Evolutionary conservation across 768 basidiomycete genomes (phyloP), one percentile per base, ranked within the genome.

Genomic region (Auricularia cornea): DNA sequence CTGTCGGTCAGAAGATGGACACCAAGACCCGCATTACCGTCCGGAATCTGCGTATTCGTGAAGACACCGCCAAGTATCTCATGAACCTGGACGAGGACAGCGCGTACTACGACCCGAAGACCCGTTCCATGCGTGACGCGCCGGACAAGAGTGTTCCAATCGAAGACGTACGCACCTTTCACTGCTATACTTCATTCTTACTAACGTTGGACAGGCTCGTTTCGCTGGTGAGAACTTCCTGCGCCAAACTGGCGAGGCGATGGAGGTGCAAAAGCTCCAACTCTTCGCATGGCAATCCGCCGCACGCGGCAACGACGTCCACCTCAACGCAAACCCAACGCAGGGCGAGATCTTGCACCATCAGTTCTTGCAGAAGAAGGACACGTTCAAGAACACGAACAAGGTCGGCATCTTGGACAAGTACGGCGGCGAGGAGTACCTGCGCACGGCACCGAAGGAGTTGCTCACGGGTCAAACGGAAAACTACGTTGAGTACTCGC

Each of bases 91-190:
- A 98, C 74, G 89, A 90, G 1, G 88, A 92, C 0, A 94, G 91
- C 69, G 97, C 97, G 10, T 98, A 98, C 78, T 99, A 99, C 72
- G 97, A 99, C 72, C 97, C 97, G 57, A 99, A 99, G 79, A 98
- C 97, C 14, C 88, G 97, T 71, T 98, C 96, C 6, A 99, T 99
- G 97, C 89, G 97, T 76, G 97, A 99, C 70, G 95, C 96, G 48
- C 97, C 96, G 0, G 65, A 87, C 16, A 85, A 84, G 72, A 83
- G 85, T 68, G 78, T 91, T 29, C 80, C 86, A 5, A 77, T 91
- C n/a, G 94, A 96, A 75, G 96, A 98, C 70, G 94, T 95, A 23
- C 20, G 44, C 20, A 18, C 20, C 20, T 20, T 3, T 31, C 63
- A 20, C 18, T 20, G 33, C 18, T 28, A 6, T 12, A 32, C 33